Conservation (phyloP, 129 eudicot genomes). For the Flaveria brownii region DNA sequence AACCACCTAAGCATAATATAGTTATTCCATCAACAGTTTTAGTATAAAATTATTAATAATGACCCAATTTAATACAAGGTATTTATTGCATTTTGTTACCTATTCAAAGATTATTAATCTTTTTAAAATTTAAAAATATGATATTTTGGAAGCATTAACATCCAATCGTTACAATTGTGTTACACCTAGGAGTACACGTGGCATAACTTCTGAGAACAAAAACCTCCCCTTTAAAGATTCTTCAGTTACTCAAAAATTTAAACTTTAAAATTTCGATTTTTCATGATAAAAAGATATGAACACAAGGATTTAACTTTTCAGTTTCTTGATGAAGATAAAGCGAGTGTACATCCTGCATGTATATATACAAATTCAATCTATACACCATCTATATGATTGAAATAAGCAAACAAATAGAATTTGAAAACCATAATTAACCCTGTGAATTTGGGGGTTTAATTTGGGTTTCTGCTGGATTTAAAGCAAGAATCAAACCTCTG, state of each 20-base stretch:
- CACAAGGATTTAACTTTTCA: slow-evolving; percentile 33
- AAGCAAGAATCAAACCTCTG: neutral
- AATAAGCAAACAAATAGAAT: slow-evolving; percentile 1
- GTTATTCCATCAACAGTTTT: neutral
- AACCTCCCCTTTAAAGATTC: slow-evolving; percentile 34
- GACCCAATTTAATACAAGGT: neutral
- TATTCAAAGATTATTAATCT: neutral
- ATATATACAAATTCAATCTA: slow-evolving; percentile 33
- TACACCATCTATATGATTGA: slow-evolving; percentile 18
- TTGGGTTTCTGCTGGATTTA: too few relatives aligned
- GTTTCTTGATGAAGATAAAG: slow-evolving; percentile 25
- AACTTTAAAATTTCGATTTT: neutral
- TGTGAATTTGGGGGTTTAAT: too few relatives aligned
- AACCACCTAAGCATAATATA: neutral
- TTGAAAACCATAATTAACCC: neutral
- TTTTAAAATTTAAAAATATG: neutral
- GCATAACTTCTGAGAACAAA: slow-evolving; percentile 28
- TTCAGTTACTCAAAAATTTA: slow-evolving; percentile 1
- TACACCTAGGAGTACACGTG: slow-evolving; percentile 36
- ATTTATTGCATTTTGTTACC: neutral
- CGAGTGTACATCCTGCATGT: slow-evolving; percentile 29
- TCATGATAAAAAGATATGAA: slow-evolving; percentile 2
- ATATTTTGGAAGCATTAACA: slow-evolving; percentile 1
- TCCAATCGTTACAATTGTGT: slow-evolving; percentile 28
- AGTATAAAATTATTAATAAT: neutral